A percentile compares a stretch with the other conserved stretches of the same genome.
phyloP scores from a whole-genome alignment of 257 asterid genomes.

The Solanum etuberosum region DNA sequence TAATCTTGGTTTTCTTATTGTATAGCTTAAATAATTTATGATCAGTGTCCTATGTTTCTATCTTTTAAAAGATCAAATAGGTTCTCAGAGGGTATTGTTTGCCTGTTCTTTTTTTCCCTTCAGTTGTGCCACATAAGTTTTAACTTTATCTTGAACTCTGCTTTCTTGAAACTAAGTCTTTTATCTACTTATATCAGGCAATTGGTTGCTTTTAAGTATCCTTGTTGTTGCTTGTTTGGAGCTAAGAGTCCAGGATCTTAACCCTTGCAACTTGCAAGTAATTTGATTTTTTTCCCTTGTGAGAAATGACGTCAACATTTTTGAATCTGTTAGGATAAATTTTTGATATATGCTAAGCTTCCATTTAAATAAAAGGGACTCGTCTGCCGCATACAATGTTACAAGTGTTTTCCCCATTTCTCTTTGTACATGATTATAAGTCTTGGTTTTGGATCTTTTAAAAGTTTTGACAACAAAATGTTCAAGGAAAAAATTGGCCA shows the following conservation, averaged over 20 bases:
- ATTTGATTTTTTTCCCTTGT: background rate
- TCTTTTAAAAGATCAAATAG: background rate
- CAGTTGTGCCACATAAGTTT: background rate
- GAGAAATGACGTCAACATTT: background rate
- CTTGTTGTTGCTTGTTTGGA: background rate
- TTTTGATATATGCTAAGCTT: background rate
- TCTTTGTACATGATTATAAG: background rate
- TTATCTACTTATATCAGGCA: background rate
- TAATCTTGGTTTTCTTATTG: background rate
- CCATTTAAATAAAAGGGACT: background rate
- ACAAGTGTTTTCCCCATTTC: background rate
- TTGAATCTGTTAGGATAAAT: background rate
- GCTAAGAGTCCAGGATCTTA: background rate
- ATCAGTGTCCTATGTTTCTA: background rate
- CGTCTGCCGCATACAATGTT: background rate
- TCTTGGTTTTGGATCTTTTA: background rate
- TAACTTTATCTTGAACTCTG: background rate
- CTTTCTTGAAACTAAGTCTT: background rate
- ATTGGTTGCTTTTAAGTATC: background rate
- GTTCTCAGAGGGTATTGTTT: conserved; percentile 2
- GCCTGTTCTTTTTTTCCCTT: background rate
- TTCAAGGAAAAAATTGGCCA: background rate
- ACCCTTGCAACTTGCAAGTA: background rate
- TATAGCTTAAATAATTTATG: background rate
- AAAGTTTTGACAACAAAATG: background rate